phyloP scores from a whole-genome alignment of 2,329 filamentous ascomycete genomes.

The Verticillium klebahnii region DNA sequence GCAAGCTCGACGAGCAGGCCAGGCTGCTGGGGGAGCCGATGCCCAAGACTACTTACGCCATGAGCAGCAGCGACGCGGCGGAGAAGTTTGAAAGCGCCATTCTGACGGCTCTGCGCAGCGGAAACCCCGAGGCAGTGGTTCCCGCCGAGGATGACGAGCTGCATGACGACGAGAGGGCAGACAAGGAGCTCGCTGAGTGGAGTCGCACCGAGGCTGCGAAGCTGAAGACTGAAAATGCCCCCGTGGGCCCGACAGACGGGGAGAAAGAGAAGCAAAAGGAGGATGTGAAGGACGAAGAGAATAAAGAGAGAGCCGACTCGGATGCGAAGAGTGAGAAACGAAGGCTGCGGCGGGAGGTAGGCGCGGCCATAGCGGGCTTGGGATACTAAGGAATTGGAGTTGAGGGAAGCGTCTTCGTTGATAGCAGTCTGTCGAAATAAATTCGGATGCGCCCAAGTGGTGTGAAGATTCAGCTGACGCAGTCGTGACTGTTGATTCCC shows the following conservation, averaged over 20 bases:
- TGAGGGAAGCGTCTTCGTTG: too few species aligned
- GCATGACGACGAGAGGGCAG: slow-evolving; percentile 11
- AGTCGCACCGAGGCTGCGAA: neutral
- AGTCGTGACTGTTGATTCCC: too few species aligned
- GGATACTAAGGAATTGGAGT: slow-evolving; percentile 6
- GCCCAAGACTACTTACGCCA: slow-evolving; percentile 12
- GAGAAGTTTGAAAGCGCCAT: slow-evolving; percentile 10
- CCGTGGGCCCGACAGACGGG: neutral
- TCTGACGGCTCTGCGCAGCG: slow-evolving; percentile 4
- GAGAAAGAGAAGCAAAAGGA: neutral
- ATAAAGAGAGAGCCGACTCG: neutral
- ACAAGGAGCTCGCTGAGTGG: neutral
- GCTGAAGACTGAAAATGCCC: slow-evolving; percentile 4
- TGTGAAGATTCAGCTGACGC: too few species aligned
- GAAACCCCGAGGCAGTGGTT: slow-evolving; percentile 7
- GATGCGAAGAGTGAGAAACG: slow-evolving; percentile 3
- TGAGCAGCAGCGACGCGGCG: slow-evolving; percentile 7
- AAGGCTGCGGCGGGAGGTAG: slow-evolving; percentile 8
- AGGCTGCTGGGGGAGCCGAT: slow-evolving; percentile 8
- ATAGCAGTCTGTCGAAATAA: too few species aligned
- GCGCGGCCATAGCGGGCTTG: slow-evolving; percentile 7
- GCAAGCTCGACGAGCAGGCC: slow-evolving; percentile 11
- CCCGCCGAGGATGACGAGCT: slow-evolving; percentile 7
- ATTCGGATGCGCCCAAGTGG: too few species aligned
- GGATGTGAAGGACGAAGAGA: neutral